These are phyloP conservation scores for Corymbia maculata DNA, from an alignment of 345 rosid species.

Conservation along the genomic window DNA sequence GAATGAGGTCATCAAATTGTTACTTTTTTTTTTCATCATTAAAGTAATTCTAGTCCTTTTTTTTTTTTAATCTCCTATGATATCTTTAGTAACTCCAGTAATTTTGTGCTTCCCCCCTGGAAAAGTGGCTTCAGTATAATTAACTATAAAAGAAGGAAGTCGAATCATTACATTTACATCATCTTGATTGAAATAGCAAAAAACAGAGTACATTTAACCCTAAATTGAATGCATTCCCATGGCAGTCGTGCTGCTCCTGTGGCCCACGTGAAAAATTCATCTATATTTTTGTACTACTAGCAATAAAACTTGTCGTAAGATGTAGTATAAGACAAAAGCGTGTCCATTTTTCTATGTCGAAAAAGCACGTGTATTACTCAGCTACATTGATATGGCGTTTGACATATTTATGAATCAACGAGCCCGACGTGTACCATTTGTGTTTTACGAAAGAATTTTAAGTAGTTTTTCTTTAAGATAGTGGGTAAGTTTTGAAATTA, in stretches of 20 bases:
- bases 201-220: neutral
- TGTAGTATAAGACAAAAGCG: neutral
- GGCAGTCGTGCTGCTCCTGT: neutral
- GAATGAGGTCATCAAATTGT: neutral
- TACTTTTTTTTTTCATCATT: neutral
- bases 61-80: neutral
- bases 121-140: neutral
- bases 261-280: neutral
- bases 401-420: neutral
- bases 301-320: neutral
- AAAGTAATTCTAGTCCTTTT: neutral
- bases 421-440: neutral
- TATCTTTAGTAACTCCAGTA: neutral
- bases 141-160: neutral
- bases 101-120: neutral
- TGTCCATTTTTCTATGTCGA: neutral
- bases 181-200: neutral
- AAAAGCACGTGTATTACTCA: neutral
- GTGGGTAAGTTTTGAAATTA: neutral
- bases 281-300: neutral
- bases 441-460: neutral
- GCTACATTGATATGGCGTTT: neutral
- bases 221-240: neutral
- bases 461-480: neutral
- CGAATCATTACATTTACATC: neutral